Evolutionary conservation across 2,329 filamentous ascomycete species (phyloP), one percentile per base, ranked within the genome.

Genomic region (Phymatotrichopsis omnivora): DNA sequence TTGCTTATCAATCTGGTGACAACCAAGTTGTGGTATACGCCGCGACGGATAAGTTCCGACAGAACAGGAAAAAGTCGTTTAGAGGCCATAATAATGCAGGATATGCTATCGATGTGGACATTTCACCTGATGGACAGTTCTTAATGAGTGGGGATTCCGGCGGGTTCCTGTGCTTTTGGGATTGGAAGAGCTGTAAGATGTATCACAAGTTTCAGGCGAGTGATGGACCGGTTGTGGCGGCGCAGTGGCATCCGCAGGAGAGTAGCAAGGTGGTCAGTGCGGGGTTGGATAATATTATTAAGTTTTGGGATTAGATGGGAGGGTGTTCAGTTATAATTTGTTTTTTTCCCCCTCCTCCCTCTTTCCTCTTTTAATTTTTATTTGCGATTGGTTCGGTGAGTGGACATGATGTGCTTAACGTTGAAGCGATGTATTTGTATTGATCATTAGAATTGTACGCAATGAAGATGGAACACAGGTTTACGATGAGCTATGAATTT

Each of bases 161-260:
- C 12, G 91, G 93, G 27, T 95, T 76, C 60, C 78, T 94, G 36
- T 93, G 84, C 65, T 95, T 96, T 67, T 98, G 87, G 85, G 91
- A 96, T 65, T 98, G 87, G 85, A 98, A 98, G 75, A 95, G 86
- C 29, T 93, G 89, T 64, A 96, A 95, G 68, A 89, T 98, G 86
- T 94, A 85, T 66, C 85, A 94, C 67, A 96, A 96, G 72, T 77
- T 98, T 55, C 76, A 82, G 65, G 87, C 85, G 19, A 78, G 84
- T 48, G 86, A 85, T 43, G 76, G 81, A 42, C 78, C 87, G 4
- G 73, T 95, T 43, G 85, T 85, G n/a, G 84, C 81, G 56, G 76
- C 91, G 47, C 82, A 83, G 62, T 98, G 91, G 89, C 87, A 96
- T 65, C 86, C 89, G n/a, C 83, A 95, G 66, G 91, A 98, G 71